Evolutionary conservation across 257 asterid species (phyloP).

Genomic region (Solanum gandarillasii): DNA sequence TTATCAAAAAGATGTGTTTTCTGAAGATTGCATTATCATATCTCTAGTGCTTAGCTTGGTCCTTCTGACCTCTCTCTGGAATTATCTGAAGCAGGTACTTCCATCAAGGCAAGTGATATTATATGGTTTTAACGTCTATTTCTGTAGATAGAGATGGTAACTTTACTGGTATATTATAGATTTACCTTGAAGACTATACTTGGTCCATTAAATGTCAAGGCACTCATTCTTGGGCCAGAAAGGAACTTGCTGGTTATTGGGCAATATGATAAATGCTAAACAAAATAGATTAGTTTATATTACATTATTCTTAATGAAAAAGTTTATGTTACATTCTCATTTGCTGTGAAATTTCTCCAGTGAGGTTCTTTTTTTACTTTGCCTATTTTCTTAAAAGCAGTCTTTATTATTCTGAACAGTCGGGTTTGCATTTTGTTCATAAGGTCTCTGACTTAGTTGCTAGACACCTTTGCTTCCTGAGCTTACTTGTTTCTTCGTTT

Average conservation of each 20-base stretch:
- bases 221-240: not conserved
- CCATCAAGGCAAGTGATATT: not conserved
- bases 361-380: not conserved
- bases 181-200: not conserved
- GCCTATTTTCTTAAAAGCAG: not conserved
- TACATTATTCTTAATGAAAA: not conserved
- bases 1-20: not conserved
- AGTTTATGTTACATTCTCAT: not conserved
- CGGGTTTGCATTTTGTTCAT: not conserved
- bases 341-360: not conserved
- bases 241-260: not conserved
- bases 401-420: not conserved
- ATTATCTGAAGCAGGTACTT: slow-evolving; percentile 1
- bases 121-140: not conserved
- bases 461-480: not conserved
- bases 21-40: not conserved
- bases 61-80: not conserved
- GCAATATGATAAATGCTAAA: not conserved
- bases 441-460: not conserved
- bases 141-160: not conserved
- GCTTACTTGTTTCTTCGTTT: slow-evolving; percentile 16
- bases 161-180: not conserved
- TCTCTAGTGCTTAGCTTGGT: not conserved
- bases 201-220: not conserved
- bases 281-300: not conserved